Evolutionary conservation across 2,329 filamentous ascomycete species (phyloP), one percentile per base, ranked within the genome.

Genomic region (Gnomoniopsis smithogilvyi): DNA sequence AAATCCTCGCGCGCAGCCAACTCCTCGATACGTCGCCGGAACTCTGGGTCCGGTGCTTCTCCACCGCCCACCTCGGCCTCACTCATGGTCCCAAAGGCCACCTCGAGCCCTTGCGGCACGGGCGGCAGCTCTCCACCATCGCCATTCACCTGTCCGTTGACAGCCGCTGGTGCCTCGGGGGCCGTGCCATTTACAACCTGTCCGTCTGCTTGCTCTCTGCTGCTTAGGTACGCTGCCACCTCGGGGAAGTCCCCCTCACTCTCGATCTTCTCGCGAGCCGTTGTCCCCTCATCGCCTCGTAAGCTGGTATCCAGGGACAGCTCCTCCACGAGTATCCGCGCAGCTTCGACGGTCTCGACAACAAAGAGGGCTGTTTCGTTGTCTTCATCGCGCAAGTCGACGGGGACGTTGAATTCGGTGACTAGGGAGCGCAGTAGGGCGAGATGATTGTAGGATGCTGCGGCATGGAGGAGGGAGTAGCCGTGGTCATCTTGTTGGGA

Each of bases 331-430:
- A 99, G 79, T 54, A 88, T 83, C 66, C 84, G 85, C 21, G 94
- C 94, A 47, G 92, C 88, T 3, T 90, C 87, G 51, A 89, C 79
- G 0, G 86, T 91, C 74, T 99, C 95, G 30, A 88, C 86, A n/a
- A 92, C 91, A 69, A 96, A 99, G 4, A 99, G 79, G n/a, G 94
- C 90, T 1, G 94, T 97, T 75, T 99, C 95, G 58, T 87, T 85
- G 71, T 99, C 95, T 72, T 96, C 91, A 70, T 99, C 95, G 65
- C 83, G 84, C 54, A 97, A 78, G 70, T 97, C 88, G 51, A 92
- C 84, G 61, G 93, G 79, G 24, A 94, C 93, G 14, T 86, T 76
- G 74, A 93, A 91, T 36, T 94, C 90, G 50, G 79, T 79, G 30
- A 96, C 80, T 6, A 99, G 82, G 0, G 85, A 74, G 61, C 90